Conservation (phyloP, 1,284 basidiomycete species). For the Mycena citricolor region DNA sequence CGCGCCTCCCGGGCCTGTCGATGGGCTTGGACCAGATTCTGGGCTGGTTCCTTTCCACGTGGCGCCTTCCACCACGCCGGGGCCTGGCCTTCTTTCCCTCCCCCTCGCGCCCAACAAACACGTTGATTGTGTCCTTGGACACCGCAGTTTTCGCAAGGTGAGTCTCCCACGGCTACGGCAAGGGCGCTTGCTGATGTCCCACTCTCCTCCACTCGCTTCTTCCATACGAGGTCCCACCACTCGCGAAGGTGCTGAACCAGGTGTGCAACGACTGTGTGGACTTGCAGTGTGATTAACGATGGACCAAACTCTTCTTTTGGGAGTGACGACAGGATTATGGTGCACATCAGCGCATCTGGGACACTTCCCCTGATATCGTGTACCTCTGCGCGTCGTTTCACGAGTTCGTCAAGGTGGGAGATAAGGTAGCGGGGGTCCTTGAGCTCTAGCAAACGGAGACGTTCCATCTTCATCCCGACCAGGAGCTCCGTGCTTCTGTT, state of each 20-base stretch:
- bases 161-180: too few relatives aligned
- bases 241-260: neutral
- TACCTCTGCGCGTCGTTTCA: neutral
- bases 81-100: conserved; percentile 8
- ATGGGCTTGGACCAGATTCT: neutral
- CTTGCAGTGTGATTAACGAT: conserved; percentile 3
- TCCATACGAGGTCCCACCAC: conserved; percentile 3
- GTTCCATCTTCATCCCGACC: neutral
- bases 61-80: conserved; percentile 4
- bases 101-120: conserved; percentile 1
- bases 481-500: neutral
- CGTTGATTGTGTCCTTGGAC: neutral
- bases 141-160: neutral
- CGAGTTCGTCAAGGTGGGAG: conserved; percentile 6
- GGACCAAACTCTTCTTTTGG: conserved; percentile 1
- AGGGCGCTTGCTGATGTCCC: too few relatives aligned
- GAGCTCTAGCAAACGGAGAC: neutral
- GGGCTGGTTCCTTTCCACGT: neutral
- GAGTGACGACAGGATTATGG: conserved; percentile 7
- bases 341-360: neutral
- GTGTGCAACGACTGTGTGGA: neutral
- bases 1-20: too few relatives aligned
- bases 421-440: neutral
- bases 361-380: conserved; percentile 3
- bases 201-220: too few relatives aligned